phyloP scores from a whole-genome alignment of 192 early-diverging fungal species.

The Powellomyces hirtus region DNA sequence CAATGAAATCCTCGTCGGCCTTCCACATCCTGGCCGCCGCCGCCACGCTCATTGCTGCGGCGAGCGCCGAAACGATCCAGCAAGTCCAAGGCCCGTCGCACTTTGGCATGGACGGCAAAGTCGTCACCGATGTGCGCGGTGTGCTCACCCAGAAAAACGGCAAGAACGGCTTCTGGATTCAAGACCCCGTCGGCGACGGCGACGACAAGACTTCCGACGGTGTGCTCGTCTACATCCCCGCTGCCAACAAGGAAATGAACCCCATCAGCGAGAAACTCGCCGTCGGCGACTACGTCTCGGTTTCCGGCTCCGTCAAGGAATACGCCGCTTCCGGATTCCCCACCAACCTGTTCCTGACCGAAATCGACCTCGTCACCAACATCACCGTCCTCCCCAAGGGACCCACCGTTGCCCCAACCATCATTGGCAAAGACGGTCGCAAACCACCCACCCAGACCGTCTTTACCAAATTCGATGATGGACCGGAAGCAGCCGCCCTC shows the following conservation, averaged over 20 bases:
- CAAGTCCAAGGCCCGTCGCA: conserved; percentile 13
- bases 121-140: conserved; percentile 5
- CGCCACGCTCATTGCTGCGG: no score
- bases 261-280: not conserved
- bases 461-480: conserved; percentile 8
- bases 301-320: not conserved
- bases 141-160: conserved; percentile 11
- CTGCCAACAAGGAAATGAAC: not conserved
- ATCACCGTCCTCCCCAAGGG: not conserved
- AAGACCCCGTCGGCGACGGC: not conserved
- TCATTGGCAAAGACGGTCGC: conserved; percentile 9
- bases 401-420: not conserved
- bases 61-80: conserved; percentile 7
- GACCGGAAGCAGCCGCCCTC: not conserved
- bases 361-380: conserved; percentile 1
- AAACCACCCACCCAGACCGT: not conserved
- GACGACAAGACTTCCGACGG: conserved; percentile 14
- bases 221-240: conserved; percentile 1
- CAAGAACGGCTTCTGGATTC: conserved; percentile 1
- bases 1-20: no score
- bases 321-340: not conserved
- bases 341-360: conserved; percentile 5
- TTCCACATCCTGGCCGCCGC: no score
- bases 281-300: not conserved
- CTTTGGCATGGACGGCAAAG: not conserved